These are phyloP conservation scores for Xanthoconium stramineum DNA, from an alignment of 768 basidiomycete genomes.

Conservation along the genomic window DNA sequence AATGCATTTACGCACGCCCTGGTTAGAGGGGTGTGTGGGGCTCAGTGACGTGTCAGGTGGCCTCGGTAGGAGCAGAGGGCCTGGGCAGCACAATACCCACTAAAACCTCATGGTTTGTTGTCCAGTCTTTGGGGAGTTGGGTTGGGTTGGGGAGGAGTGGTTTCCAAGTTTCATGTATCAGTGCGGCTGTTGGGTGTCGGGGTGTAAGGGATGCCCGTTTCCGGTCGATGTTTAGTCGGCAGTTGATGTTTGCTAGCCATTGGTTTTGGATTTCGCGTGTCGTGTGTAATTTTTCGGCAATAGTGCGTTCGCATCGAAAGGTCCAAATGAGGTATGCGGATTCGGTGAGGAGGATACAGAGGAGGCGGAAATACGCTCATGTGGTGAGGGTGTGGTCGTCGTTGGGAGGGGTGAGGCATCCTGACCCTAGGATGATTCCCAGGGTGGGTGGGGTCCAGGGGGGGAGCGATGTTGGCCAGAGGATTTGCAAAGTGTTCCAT, in stretches of 20 bases:
- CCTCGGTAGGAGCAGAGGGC: neutral
- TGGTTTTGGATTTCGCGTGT: neutral
- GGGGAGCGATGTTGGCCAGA: neutral
- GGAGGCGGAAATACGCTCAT: neutral
- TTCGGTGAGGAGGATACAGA: neutral
- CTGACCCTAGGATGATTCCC: neutral
- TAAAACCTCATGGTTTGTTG: neutral
- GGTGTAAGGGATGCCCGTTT: neutral
- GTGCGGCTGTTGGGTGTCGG: neutral
- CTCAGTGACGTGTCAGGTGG: no score
- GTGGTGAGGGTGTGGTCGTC: neutral
- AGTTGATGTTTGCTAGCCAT: neutral
- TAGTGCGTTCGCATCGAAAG: neutral
- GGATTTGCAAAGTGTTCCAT: neutral
- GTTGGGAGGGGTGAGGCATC: neutral
- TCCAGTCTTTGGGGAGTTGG: neutral
- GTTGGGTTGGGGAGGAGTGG: neutral
- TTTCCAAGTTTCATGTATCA: neutral
- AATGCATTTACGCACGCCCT: no score
- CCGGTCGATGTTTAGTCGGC: no score
- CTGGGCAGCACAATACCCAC: neutral
- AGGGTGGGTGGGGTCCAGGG: neutral
- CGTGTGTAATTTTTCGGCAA: neutral
- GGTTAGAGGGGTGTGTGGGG: no score
- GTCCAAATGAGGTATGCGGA: neutral